phyloP scores from a whole-genome alignment of 2,329 filamentous ascomycete genomes.

The Fusarium ramigenum region DNA sequence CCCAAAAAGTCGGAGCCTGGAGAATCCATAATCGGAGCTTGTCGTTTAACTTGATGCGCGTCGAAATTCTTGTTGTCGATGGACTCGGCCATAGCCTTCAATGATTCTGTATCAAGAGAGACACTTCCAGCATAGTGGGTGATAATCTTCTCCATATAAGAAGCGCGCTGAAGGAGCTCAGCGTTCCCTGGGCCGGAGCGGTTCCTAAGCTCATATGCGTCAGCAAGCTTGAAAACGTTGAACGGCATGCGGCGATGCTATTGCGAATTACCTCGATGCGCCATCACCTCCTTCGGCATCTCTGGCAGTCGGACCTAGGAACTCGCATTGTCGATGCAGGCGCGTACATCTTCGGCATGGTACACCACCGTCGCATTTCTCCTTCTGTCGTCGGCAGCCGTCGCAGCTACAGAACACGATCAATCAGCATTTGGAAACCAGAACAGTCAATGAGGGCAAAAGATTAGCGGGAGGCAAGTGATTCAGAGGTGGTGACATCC shows the following conservation, averaged over 20 bases:
- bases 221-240: slow-evolving; percentile 4
- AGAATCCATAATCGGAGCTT: slow-evolving; percentile 33
- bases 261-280: slow-evolving; percentile 26
- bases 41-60: slow-evolving; percentile 28
- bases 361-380: slow-evolving; percentile 65
- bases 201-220: slow-evolving; percentile 29
- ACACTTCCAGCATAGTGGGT: slow-evolving; percentile 57
- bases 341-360: slow-evolving; percentile 63
- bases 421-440: slow-evolving; percentile 9
- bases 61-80: slow-evolving; percentile 48
- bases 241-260: not conserved
- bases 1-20: slow-evolving; percentile 41
- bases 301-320: slow-evolving; percentile 49
- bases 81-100: slow-evolving; percentile 55
- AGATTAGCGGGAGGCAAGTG: not conserved
- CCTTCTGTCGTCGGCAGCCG: slow-evolving; percentile 63
- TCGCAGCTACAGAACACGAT: slow-evolving; percentile 55
- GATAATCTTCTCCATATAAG: slow-evolving; percentile 58
- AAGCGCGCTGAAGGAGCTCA: slow-evolving; percentile 41
- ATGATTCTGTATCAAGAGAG: slow-evolving; percentile 38
- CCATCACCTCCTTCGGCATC: slow-evolving; percentile 43
- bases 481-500: slow-evolving; percentile 1
- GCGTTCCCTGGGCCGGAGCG: slow-evolving; percentile 36
- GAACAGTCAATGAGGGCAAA: not conserved
- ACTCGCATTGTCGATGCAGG: slow-evolving; percentile 61